These are phyloP conservation scores for Smallanthus sonchifolius DNA, from an alignment of 129 eudicot genomes.

Conservation along the genomic window DNA sequence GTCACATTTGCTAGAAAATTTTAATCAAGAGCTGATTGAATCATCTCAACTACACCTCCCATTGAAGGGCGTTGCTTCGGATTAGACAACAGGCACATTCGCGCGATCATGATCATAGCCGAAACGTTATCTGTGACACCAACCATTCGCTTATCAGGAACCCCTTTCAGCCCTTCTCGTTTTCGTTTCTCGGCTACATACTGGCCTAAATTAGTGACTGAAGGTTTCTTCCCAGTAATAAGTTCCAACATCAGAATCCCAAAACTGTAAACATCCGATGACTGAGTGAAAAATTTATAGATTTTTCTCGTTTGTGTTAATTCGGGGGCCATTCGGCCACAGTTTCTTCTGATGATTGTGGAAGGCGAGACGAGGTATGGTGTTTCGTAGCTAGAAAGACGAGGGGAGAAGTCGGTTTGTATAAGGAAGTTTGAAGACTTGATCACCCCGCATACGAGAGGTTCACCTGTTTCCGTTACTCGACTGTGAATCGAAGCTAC, in stretches of 20 bases:
- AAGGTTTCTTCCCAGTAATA: slow-evolving; percentile 47
- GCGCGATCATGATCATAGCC: slow-evolving; percentile 28
- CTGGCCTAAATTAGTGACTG: slow-evolving; percentile 43
- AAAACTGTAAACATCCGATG: slow-evolving; percentile 43
- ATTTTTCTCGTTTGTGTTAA: slow-evolving; percentile 35
- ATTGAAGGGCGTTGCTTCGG: slow-evolving; percentile 38
- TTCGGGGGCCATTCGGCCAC: slow-evolving; percentile 48
- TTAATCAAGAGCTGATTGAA: slow-evolving; percentile 25
- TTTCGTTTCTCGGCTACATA: slow-evolving; percentile 38
- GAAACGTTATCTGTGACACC: slow-evolving; percentile 27
- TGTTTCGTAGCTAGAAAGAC: slow-evolving; percentile 47
- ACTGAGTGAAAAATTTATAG: slow-evolving; percentile 29
- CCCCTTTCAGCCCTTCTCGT: slow-evolving; percentile 34
- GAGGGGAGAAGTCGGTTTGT: slow-evolving; percentile 33
- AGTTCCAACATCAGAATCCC: slow-evolving; percentile 45
- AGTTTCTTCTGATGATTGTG: slow-evolving; percentile 41
- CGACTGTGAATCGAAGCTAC: slow-evolving; percentile 38
- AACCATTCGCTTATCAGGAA: slow-evolving; percentile 37
- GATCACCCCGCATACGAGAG: slow-evolving; percentile 46
- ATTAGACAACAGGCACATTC: slow-evolving; percentile 30
- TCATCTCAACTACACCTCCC: slow-evolving; percentile 39
- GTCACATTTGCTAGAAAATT: background rate
- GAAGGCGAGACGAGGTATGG: slow-evolving; percentile 39
- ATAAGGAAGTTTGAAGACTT: slow-evolving; percentile 44
- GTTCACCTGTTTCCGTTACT: slow-evolving; percentile 32